These are phyloP conservation scores for Tetrahymena malaccensis DNA, from an alignment of 73 alveolate genomes.

Conservation along the genomic window DNA sequence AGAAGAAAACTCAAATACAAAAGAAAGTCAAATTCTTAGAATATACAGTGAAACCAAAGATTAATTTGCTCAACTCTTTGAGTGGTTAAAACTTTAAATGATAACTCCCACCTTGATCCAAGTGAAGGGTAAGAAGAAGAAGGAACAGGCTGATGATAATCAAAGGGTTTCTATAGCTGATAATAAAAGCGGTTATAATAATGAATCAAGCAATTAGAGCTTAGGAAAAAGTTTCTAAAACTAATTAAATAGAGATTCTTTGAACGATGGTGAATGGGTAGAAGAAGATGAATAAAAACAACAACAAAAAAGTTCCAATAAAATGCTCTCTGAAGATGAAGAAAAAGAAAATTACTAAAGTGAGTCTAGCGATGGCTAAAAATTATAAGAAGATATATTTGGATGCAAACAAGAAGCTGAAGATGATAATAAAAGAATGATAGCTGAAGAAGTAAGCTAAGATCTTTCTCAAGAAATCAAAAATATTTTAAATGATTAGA, in stretches of 20 bases:
- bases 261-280: neutral
- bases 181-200: neutral
- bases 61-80: neutral
- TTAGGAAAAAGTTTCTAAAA: neutral
- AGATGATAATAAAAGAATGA: neutral
- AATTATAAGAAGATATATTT: neutral
- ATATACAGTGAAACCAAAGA: neutral
- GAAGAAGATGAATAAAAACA: neutral
- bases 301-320: neutral
- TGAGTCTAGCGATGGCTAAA: neutral
- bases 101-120: neutral
- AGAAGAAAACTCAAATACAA: neutral
- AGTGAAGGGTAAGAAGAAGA: neutral
- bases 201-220: neutral
- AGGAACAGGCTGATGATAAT: neutral
- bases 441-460: neutral
- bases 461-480: neutral
- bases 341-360: neutral
- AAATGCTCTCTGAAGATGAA: neutral
- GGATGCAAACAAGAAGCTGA: neutral
- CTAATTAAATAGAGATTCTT: too few species aligned
- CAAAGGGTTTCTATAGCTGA: neutral
- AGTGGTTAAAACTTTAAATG: neutral
- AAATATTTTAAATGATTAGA: neutral
- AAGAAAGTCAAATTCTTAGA: neutral